Base-by-base conservation (phyloP, 768 basidiomycete species). In the Macrolepiota dolichaula region DNA sequence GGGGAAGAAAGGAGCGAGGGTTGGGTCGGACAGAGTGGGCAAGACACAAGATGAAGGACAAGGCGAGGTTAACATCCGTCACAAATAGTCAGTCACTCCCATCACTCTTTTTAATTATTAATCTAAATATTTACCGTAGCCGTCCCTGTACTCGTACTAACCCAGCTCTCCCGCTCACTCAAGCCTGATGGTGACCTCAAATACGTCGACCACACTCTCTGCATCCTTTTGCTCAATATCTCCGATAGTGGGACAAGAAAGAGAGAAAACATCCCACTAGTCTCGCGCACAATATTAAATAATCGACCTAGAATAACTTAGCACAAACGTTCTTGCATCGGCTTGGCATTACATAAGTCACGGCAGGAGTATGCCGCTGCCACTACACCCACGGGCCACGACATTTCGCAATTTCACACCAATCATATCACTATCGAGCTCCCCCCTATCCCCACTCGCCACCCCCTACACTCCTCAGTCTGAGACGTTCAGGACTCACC, bases 191-290 rank as follows among this genome's bases (percentile, higher is more conserved):
- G 5, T 4, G 42, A 25, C 19, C 7, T 17, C 24, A 59, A 42
- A 32, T 59, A 59, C 38, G 37, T 51, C 15, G 50, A 59, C 57
- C 57, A 52, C 50, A 59, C 22, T 19, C 57, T 51, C 25, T 59
- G 57, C 57, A 59, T 59, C 19, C 35, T 29, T 17, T 17, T 44
- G 27, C 22, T 13, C 17, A n/a, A 5, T 54, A 19, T 19, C 19
- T 44, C 42, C 10, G 42, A n/a, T 17, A 19, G 10, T n/a, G 10
- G 42, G 15, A 17, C 42, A 44, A 44, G 42, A 44, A 17, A 44
- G n/a, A 17, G 15, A 19, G 42, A 44, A 17, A 44, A 7, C 42
- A 5, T 3, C 29, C 29, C 7, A 32, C 29, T 32, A 32, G 29
- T 32, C 29, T 3, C 29, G 3, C 29, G 29, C 29, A 3, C 29